A percentile compares a stretch with the other conserved stretches of the same genome.
phyloP scores from a whole-genome alignment of 1,284 basidiomycete genomes.

The Athelia sp. region DNA sequence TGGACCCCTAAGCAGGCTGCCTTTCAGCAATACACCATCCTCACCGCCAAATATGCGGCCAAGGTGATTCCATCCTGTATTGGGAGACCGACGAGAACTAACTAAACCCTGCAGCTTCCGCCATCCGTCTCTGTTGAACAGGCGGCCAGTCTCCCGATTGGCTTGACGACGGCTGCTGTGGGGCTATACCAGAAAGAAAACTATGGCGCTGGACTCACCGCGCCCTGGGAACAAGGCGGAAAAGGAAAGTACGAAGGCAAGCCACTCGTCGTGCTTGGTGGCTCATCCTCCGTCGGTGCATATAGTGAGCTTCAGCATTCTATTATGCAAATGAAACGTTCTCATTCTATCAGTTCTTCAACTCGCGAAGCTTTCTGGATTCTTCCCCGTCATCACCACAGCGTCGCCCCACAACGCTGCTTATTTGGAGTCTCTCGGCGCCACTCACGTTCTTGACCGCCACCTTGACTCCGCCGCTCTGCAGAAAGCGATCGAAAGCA shows the following conservation, averaged over 20 bases:
- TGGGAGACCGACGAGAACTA: neutral
- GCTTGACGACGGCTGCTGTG: constrained; percentile 19
- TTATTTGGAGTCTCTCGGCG: constrained; percentile 28
- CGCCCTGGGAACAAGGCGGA: constrained; percentile 13
- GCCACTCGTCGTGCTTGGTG: constrained; percentile 29
- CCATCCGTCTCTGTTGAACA: constrained; percentile 23
- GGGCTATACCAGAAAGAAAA: constrained; percentile 18
- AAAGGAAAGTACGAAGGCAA: constrained; percentile 20
- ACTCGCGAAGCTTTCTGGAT: constrained; percentile 26
- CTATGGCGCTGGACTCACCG: constrained; percentile 13
- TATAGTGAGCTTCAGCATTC: constrained; percentile 17
- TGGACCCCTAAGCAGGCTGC: constrained; percentile 13
- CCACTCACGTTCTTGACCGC: constrained; percentile 26
- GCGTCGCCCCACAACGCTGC: constrained; percentile 25
- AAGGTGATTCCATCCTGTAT: constrained; percentile 16
- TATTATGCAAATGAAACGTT: neutral
- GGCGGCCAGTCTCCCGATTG: constrained; percentile 25
- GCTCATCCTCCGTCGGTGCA: constrained; percentile 29
- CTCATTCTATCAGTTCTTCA: constrained; percentile 21
- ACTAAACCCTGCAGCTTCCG: constrained; percentile 20
- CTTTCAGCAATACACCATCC: constrained; percentile 29
- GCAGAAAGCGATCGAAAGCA: neutral
- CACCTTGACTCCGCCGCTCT: constrained; percentile 9
- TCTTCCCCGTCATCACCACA: constrained; percentile 21
- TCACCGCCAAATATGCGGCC: constrained; percentile 20